These are phyloP conservation scores for Teratosphaeria epicoccoides DNA, from an alignment of 2,329 filamentous ascomycete genomes.

Conservation along the genomic window DNA sequence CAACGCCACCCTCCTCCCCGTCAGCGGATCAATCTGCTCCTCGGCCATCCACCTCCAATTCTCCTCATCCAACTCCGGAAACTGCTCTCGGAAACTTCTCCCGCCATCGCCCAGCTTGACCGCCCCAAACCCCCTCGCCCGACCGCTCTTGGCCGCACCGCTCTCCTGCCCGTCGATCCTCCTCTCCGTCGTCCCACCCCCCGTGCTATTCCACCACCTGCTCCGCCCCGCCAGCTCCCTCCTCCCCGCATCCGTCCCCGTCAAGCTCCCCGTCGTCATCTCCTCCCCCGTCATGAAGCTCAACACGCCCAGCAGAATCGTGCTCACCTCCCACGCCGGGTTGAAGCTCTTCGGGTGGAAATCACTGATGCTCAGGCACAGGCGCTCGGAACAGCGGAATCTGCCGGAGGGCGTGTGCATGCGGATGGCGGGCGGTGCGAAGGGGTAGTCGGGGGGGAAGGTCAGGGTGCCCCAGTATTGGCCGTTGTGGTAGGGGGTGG, in stretches of 20 bases:
- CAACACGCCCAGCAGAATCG: constrained; percentile 84
- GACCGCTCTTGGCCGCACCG: constrained; percentile 27
- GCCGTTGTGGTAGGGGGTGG: constrained; percentile 85
- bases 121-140: constrained; percentile 57
- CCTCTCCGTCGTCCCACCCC: constrained; percentile 60
- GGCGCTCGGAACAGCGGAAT: constrained; percentile 82
- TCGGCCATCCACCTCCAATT: constrained; percentile 90
- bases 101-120: constrained; percentile 88
- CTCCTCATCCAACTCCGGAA: constrained; percentile 77
- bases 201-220: constrained; percentile 94
- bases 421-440: constrained; percentile 90
- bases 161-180: constrained; percentile 20
- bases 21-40: constrained; percentile 65
- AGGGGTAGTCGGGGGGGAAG: constrained; percentile 94
- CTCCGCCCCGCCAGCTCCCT: constrained; percentile 66
- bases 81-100: constrained; percentile 78
- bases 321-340: constrained; percentile 94
- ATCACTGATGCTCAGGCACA: constrained; percentile 92
- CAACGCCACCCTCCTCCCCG: constrained; percentile 42
- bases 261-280: constrained; percentile 90
- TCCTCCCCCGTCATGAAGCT: constrained; percentile 99
- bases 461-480: constrained; percentile 98
- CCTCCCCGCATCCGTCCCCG: constrained; percentile 65
- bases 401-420: constrained; percentile 97
- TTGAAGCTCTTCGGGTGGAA: constrained; percentile 98